These are phyloP conservation scores for Prunus salicina DNA, from an alignment of 306 rosid genomes.

Conservation along the genomic window DNA sequence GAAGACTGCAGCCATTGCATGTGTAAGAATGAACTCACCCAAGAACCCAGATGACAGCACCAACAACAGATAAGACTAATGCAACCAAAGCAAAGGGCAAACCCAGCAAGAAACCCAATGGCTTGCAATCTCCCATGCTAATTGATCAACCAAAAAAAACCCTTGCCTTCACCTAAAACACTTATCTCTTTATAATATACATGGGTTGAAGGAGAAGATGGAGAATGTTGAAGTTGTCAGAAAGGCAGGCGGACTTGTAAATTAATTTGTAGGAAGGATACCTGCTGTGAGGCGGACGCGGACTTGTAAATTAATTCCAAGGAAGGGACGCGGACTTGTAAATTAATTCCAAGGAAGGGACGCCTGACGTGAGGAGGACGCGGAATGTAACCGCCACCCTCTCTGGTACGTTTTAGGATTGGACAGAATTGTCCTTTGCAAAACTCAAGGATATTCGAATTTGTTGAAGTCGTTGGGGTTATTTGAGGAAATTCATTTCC, in stretches of 20 bases:
- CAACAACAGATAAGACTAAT: constrained; percentile 50
- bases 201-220: neutral
- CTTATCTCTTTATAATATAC: too few relatives aligned
- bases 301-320: neutral
- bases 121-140: constrained; percentile 68
- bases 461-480: neutral
- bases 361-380: neutral
- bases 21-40: constrained; percentile 43
- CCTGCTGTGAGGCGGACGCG: neutral
- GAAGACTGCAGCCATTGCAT: neutral
- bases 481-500: neutral
- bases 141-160: neutral
- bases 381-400: neutral
- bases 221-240: neutral
- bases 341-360: neutral
- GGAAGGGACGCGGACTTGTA: neutral
- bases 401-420: neutral
- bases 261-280: too few relatives aligned
- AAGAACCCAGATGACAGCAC: constrained; percentile 75
- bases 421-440: neutral
- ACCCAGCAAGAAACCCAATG: constrained; percentile 76
- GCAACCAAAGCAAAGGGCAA: constrained; percentile 76
- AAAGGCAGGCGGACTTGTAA: neutral
- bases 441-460: neutral
- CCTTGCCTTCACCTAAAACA: neutral